A percentile compares a stretch with the other conserved stretches of the same genome.
Evolutionary conservation across 371 early-diverging fungal species (phyloP).

Genomic region (Rhizopus microsporus): DNA sequence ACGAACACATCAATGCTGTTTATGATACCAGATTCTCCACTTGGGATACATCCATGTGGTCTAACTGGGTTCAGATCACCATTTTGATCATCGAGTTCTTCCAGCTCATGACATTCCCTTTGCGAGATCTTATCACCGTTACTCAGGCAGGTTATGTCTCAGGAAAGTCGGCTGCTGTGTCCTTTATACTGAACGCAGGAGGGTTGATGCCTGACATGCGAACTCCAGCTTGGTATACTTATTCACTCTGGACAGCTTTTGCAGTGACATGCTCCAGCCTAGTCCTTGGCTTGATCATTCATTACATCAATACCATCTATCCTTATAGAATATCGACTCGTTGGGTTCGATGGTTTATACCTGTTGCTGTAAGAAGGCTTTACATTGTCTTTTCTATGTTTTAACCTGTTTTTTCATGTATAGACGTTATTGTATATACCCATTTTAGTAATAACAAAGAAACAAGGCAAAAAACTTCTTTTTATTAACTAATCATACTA

Average conservation of each 20-base stretch:
- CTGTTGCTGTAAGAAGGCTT: slow-evolving; percentile 43
- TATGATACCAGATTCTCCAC: slow-evolving; percentile 36
- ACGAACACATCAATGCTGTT: slow-evolving; percentile 39
- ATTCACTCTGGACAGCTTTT: slow-evolving; percentile 44
- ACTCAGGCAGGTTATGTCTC: slow-evolving; percentile 15
- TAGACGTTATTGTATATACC: slow-evolving; percentile 53
- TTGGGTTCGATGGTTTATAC: slow-evolving; percentile 59
- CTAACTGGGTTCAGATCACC: slow-evolving; percentile 56
- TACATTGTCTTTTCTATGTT: not conserved
- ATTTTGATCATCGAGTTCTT: slow-evolving; percentile 57
- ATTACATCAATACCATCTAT: slow-evolving; percentile 30
- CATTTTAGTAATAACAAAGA: slow-evolving; percentile 27
- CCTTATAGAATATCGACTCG: slow-evolving; percentile 45
- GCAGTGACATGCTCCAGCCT: slow-evolving; percentile 26
- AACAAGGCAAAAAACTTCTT: not conserved
- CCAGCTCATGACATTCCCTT: slow-evolving; percentile 53
- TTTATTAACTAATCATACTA: slow-evolving; percentile 9
- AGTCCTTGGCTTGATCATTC: slow-evolving; percentile 30
- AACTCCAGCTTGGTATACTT: slow-evolving; percentile 47
- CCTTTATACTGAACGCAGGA: slow-evolving; percentile 35
- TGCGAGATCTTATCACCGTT: slow-evolving; percentile 50
- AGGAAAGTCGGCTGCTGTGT: slow-evolving; percentile 14
- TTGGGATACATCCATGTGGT: slow-evolving; percentile 43
- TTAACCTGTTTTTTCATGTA: not conserved
- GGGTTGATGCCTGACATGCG: slow-evolving; percentile 48